Evolutionary conservation across 768 basidiomycete species (phyloP), one percentile per base, ranked within the genome.

Genomic region (Termitomyces sp.): DNA sequence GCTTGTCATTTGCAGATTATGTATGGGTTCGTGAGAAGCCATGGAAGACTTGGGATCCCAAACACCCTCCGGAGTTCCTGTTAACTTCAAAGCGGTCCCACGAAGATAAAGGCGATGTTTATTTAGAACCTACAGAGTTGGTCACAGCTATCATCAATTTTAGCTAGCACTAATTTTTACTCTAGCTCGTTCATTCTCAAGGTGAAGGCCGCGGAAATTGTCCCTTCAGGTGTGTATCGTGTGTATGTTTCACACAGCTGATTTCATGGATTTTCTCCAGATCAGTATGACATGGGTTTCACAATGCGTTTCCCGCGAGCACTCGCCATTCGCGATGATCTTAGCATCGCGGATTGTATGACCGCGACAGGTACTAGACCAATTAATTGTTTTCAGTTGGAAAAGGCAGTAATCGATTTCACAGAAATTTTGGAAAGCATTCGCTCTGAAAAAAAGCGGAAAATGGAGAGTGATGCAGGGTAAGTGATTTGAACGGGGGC

Each of bases 241-340:
- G 33, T n/a, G 37, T 34, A 32, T 18, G 30, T 20, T 20, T 30
- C n/a, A 27, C 51, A 4, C 9, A 43, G 33, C 39, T 43, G 44
- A 62, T 62, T 47, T 52, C 49, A 63, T 60, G 26, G n/a, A 1
- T 13, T 59, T 16, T 34, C 39, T n/a, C 14, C 42, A 86, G 95
- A 93, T 63, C 87, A 86, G 64, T 98, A 93, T 65, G 89, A 89
- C 53, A 70, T 94, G 62, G 89, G 88, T 4, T 84, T 88, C 61
- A 98, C 96, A 0, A 89, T 99, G 85, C 87, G 97, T 22, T 99
- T 99, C 68, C 96, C 97, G 45, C 83, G 95, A 56, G 93, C 91
- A 16, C 65, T 93, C 46, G 68, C 72, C 3, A 93, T 95, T 59
- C 83, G 93, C 24, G 90, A 91, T 50, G 94, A 97, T 65, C 77